These are phyloP conservation scores for Hibiscus mutabilis DNA, from an alignment of 345 rosid species.

Conservation along the genomic window DNA sequence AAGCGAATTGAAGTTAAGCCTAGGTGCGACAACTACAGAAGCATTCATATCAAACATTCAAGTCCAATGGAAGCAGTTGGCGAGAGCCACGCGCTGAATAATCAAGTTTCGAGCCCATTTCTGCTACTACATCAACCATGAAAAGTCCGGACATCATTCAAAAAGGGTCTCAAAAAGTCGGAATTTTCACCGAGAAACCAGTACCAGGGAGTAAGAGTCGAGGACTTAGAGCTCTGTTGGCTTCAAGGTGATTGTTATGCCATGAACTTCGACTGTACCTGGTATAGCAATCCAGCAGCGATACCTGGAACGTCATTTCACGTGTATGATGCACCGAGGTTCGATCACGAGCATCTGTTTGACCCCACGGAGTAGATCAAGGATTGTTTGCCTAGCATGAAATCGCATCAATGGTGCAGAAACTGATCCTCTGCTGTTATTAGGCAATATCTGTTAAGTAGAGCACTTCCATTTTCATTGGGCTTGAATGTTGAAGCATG, in stretches of 20 bases:
- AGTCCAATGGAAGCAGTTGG: constrained; percentile 18
- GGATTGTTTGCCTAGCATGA: constrained; percentile 49
- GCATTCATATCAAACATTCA: constrained; percentile 22
- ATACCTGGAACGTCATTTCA: constrained; percentile 38
- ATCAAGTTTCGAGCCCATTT: constrained; percentile 31
- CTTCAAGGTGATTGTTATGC: constrained; percentile 40
- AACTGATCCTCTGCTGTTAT: background rate
- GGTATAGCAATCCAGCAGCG: constrained; percentile 30
- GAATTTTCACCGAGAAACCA: constrained; percentile 29
- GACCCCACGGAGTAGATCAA: constrained; percentile 67
- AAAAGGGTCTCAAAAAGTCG: constrained; percentile 15
- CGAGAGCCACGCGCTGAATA: constrained; percentile 16
- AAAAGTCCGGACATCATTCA: constrained; percentile 33
- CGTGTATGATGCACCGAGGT: constrained; percentile 44
- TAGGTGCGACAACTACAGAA: constrained; percentile 25
- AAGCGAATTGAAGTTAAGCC: constrained; percentile 18
- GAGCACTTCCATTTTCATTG: background rate
- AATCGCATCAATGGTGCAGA: background rate
- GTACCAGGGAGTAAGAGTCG: constrained; percentile 30
- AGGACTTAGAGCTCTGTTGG: constrained; percentile 44
- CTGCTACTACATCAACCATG: constrained; percentile 22
- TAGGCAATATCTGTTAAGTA: background rate
- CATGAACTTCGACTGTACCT: constrained; percentile 39
- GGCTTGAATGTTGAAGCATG: background rate
- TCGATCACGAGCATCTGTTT: constrained; percentile 42